A percentile compares a stretch with the other conserved stretches of the same genome.
These are phyloP conservation scores for Ocimum tenuiflorum DNA, from an alignment of 257 asterid genomes.

Conservation along the genomic window DNA sequence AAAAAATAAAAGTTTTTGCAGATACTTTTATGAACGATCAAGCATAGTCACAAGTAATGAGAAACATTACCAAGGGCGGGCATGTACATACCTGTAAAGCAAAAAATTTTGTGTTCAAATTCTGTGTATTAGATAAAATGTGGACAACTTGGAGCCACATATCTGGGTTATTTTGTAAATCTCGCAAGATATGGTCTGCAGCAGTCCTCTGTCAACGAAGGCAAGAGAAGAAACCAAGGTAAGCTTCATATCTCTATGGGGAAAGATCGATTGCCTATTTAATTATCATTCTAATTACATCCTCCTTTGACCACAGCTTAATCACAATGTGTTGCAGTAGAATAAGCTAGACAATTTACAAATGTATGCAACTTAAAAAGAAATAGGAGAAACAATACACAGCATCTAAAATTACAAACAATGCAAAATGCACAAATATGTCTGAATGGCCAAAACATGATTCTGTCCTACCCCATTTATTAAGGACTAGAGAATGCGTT, in stretches of 20 bases:
- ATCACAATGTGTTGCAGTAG: background rate
- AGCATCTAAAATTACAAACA: background rate
- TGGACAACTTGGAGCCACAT: conserved; percentile 99
- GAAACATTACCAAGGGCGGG: background rate
- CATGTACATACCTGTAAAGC: conserved; percentile 82
- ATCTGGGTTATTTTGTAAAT: conserved; percentile 85
- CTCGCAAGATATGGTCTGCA: conserved; percentile 91
- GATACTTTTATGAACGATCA: background rate
- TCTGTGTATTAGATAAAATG: conserved; percentile 75
- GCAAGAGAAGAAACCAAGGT: conserved; percentile 10
- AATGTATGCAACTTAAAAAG: background rate
- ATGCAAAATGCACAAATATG: background rate
- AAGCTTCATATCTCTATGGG: background rate
- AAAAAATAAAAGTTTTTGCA: background rate
- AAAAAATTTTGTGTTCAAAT: conserved; percentile 79
- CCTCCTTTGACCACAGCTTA: background rate
- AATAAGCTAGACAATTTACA: background rate
- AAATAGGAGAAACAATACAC: background rate
- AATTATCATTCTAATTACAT: background rate
- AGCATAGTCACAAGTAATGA: background rate
- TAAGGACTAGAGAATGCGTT: background rate
- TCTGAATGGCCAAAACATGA: background rate
- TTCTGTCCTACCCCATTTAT: background rate
- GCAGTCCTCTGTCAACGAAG: conserved; percentile 64
- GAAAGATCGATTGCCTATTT: background rate